Base-by-base conservation (phyloP, 208 protist species). In the Perkinsela sp. region DNA sequence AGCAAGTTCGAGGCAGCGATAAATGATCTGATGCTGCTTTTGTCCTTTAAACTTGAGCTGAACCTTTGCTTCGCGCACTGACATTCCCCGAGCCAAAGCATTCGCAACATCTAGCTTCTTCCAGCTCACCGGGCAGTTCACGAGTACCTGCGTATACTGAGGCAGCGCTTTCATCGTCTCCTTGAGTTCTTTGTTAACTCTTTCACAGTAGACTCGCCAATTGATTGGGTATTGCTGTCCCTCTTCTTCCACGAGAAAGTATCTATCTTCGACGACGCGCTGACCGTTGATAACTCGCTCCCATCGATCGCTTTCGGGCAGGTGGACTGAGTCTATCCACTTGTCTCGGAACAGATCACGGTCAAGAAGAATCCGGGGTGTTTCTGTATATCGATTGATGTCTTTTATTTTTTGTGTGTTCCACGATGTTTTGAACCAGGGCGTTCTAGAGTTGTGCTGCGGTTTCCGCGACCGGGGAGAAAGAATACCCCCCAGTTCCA, bases 51-150 rank as follows among this genome's bases (percentile, higher is more conserved):
- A 74, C 75, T 92, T 92, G 73, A 83, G 89, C 76, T 92, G 86
- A 13, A 82, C 83, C 80, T 89, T 87, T 0, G 84, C 86, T 73
- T 92, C 86, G 1, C 86, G 77, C 66, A 92, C 74, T 0, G 86
- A 92, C 1, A 92, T 75, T n/a, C 83, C 83, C 31, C 86, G 86
- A 29, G 89, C 68, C 29, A 87, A 78, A 70, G 80, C 85, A 67
- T 89, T 76, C 67, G 88, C 81, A 71, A 92, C 87, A 70, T 92
- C 86, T 66, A 92, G 69, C 72, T 92, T 92, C 75, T 90, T 89
- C 86, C 86, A 92, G 15, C 75, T 72, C n/a, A 82, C 84, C 13
- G 86, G 86, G 1, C 85, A 83, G n/a, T 83, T 81, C 30, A 83
- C 82, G 81, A 92, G 88, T 31, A 84, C 69, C 30, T 89, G 74